These are phyloP conservation scores for Edaphochlamys debaryana DNA, from an alignment of 139 green algal species.

Conservation along the genomic window DNA sequence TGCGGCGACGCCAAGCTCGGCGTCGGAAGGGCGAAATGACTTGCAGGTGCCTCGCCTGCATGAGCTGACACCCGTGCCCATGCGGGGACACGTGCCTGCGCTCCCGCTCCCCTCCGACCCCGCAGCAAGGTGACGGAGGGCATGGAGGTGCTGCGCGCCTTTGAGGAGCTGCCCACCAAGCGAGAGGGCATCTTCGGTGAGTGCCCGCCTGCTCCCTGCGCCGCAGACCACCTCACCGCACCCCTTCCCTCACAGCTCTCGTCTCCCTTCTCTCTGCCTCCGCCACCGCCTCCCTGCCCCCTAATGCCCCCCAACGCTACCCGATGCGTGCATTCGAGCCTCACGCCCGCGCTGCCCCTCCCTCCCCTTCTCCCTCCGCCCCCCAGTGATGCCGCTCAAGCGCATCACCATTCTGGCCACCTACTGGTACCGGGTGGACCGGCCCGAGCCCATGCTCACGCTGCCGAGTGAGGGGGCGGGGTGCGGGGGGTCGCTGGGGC, in stretches of 20 bases:
- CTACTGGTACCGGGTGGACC: slow-evolving; percentile 63
- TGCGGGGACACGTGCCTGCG: too few species aligned
- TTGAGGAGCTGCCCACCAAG: slow-evolving; percentile 79
- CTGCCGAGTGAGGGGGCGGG: background rate
- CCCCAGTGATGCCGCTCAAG: slow-evolving; percentile 55
- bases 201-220: background rate
- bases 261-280: too few species aligned
- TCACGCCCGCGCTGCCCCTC: background rate
- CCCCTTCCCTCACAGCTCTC: too few species aligned
- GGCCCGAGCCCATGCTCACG: background rate
- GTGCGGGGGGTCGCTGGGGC: background rate
- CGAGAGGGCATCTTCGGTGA: slow-evolving; percentile 89
- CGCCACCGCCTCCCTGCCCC: too few species aligned
- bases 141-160: slow-evolving; percentile 75
- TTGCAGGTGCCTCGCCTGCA: too few species aligned
- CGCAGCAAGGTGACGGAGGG: slow-evolving; percentile 77
- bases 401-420: slow-evolving; percentile 81
- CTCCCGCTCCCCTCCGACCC: too few species aligned
- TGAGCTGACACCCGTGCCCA: too few species aligned
- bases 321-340: too few species aligned
- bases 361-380: slow-evolving; percentile 61
- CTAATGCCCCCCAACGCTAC: too few species aligned
- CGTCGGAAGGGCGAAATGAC: too few species aligned
- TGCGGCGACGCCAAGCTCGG: too few species aligned
- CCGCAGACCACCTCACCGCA: too few species aligned